phyloP scores from a whole-genome alignment of 2,329 filamentous ascomycete genomes.

The Paecilomyces niveus region DNA sequence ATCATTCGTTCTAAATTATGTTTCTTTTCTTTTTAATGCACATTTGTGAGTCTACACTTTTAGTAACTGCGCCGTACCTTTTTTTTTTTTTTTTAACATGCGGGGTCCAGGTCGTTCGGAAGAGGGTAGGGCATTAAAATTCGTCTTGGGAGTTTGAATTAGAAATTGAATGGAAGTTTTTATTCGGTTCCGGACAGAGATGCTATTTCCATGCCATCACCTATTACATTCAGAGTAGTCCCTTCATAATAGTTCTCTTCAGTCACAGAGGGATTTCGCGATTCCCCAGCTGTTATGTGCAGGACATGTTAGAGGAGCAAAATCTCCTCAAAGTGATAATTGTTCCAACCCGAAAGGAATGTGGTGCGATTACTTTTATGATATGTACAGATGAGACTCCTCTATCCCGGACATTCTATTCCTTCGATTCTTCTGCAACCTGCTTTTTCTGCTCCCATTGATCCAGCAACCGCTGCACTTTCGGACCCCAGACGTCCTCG shows the following conservation, averaged over 20 bases:
- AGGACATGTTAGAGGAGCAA: too few species aligned
- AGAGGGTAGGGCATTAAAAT: not conserved
- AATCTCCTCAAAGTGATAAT: too few species aligned
- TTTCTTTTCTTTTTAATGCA: not conserved
- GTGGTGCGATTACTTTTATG: not conserved
- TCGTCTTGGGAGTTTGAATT: not conserved
- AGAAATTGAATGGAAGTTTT: not conserved
- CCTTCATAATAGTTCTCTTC: not conserved
- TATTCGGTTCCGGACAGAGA: not conserved
- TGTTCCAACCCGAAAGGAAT: not conserved
- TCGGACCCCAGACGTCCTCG: conserved; percentile 74
- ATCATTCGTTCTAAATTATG: not conserved
- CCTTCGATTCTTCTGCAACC: not conserved
- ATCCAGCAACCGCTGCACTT: conserved; percentile 55
- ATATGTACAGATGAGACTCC: not conserved
- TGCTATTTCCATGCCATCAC: not conserved
- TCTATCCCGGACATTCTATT: not conserved
- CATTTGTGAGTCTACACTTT: not conserved
- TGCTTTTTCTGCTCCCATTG: conserved; percentile 39
- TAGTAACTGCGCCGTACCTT: not conserved
- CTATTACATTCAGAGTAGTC: too few species aligned
- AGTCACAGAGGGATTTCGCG: not conserved
- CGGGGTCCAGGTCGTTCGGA: not conserved
- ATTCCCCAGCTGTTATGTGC: too few species aligned
- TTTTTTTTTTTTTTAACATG: not conserved